A percentile compares a stretch with the other conserved stretches of the same genome.
These are phyloP conservation scores for Paraphoma sp. DNA, from an alignment of 2,329 filamentous ascomycete genomes.

Conservation along the genomic window DNA sequence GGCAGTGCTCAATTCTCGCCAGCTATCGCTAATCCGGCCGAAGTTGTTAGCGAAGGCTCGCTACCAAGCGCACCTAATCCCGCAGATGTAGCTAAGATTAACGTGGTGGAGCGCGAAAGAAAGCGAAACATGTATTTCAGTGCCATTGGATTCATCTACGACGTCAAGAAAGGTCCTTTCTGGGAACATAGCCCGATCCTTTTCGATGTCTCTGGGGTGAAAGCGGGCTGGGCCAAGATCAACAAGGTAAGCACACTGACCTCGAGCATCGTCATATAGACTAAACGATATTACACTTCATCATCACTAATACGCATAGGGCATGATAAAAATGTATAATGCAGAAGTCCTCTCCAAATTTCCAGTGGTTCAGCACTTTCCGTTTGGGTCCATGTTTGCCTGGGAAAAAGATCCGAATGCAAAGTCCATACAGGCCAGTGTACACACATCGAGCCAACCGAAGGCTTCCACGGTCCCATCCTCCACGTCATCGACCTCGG, in stretches of 20 bases:
- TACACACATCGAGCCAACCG: slow-evolving; percentile 47
- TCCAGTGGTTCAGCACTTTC: slow-evolving; percentile 94
- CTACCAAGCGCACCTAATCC: slow-evolving; percentile 72
- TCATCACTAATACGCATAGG: slow-evolving; percentile 55
- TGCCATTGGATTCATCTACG: slow-evolving; percentile 94
- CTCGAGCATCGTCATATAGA: background rate
- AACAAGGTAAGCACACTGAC: slow-evolving; percentile 61
- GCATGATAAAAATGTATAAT: slow-evolving; percentile 99
- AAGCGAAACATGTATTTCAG: slow-evolving; percentile 80
- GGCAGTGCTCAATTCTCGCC: slow-evolving; percentile 89
- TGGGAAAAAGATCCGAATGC: slow-evolving; percentile 56
- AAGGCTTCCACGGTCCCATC: slow-evolving; percentile 24
- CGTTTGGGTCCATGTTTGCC: slow-evolving; percentile 57
- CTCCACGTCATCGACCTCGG: slow-evolving; percentile 18
- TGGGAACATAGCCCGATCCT: slow-evolving; percentile 93
- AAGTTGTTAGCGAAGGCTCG: slow-evolving; percentile 81
- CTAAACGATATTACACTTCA: background rate
- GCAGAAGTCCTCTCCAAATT: slow-evolving; percentile 96
- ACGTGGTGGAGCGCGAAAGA: slow-evolving; percentile 50
- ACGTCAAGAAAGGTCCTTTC: slow-evolving; percentile 95
- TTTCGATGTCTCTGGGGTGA: slow-evolving; percentile 91
- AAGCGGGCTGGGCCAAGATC: slow-evolving; percentile 93
- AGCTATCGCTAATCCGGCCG: slow-evolving; percentile 63
- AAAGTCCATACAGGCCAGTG: slow-evolving; percentile 34
- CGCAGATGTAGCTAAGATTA: slow-evolving; percentile 63